Base-by-base conservation (phyloP, 768 basidiomycete species). In the Pleurotus salmoneostramineus region DNA sequence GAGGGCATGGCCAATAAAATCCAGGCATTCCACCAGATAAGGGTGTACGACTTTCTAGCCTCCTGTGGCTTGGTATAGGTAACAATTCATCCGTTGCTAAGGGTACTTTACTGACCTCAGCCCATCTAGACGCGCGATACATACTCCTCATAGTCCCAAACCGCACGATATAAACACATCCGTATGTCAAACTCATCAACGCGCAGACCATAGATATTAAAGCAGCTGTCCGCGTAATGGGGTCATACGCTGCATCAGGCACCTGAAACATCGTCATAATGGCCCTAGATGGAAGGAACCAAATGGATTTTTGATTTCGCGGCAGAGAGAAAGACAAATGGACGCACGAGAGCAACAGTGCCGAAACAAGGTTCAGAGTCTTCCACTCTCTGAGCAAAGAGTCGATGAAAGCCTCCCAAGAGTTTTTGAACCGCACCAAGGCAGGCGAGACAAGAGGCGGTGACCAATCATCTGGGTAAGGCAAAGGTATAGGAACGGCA, bases 311-410 rank as follows among this genome's bases (percentile, higher is more conserved):
- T 14, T n/a, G n/a, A n/a, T n/a, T n/a, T n/a, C n/a, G n/a, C n/a
- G n/a, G n/a, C n/a, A n/a, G n/a, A n/a, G n/a, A n/a, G n/a, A n/a
- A n/a, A n/a, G n/a, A n/a, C n/a, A n/a, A 27, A 27, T 27, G 21
- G 1, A 68, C 76, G 51, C 50, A 80, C 77, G 77, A 77, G 21
- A 77, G 67, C 15, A 79, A 66, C 32, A 91, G 68, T 5, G 86
- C 89, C 10, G 88, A 90, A 15, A 91, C 82, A 15, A 91, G 75
- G 63, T 91, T 91, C 43, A 79, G 58, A 5, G 88, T 90, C 72
- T 90, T 90, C 87, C 87, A 90, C 63, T 90, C 88, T 31, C 82
- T 77, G 60, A 78, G 59, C n/a, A 91, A 72, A 0, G 85, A 83
- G 56, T 88, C 85, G 8, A 90, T 79, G 62, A 91, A 89, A 0